Percentiles rank a stretch among this genome's conserved stretches.
Evolutionary conservation across 805 yeast genomes (phyloP).

Genomic region (Ogataea siamensis): DNA sequence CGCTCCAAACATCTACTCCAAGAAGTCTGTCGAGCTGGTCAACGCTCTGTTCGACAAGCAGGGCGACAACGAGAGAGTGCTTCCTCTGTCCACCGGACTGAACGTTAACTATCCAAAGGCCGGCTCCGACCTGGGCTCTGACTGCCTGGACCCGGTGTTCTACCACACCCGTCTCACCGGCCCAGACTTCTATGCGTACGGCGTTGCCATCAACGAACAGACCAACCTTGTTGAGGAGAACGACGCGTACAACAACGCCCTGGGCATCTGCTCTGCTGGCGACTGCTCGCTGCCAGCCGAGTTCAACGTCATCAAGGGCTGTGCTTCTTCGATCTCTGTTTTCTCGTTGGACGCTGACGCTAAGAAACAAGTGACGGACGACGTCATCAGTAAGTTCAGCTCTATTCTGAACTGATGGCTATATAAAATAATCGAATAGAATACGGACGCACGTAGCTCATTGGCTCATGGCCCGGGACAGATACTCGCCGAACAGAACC

Average conservation of each 20-base stretch:
- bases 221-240: conserved; percentile 30
- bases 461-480: conserved; percentile 58
- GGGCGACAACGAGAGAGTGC: conserved; percentile 38
- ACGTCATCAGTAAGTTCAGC: conserved; percentile 9
- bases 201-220: conserved; percentile 40
- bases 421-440: background rate
- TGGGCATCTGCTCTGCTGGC: conserved; percentile 37
- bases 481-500: conserved; percentile 73
- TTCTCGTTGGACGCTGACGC: conserved; percentile 50
- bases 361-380: conserved; percentile 2
- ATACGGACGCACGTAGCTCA: background rate
- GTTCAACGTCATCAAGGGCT: conserved; percentile 32
- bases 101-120: conserved; percentile 51
- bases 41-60: conserved; percentile 38
- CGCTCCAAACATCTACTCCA: conserved; percentile 45
- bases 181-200: conserved; percentile 30
- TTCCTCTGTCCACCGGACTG: conserved; percentile 46
- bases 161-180: conserved; percentile 49
- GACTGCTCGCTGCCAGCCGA: conserved; percentile 47
- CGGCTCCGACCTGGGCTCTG: conserved; percentile 36
- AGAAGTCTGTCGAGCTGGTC: conserved; percentile 40
- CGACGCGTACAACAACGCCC: conserved; percentile 19
- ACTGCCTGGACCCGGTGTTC: conserved; percentile 43
- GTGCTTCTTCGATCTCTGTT: conserved; percentile 44
- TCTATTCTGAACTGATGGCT: conserved; percentile 6